Percentiles rank a stretch among this genome's conserved stretches.
Evolutionary conservation across 225 moss, liverwort and hornwort species (phyloP).

Genomic region (Pseudisothecium myosuroides): DNA sequence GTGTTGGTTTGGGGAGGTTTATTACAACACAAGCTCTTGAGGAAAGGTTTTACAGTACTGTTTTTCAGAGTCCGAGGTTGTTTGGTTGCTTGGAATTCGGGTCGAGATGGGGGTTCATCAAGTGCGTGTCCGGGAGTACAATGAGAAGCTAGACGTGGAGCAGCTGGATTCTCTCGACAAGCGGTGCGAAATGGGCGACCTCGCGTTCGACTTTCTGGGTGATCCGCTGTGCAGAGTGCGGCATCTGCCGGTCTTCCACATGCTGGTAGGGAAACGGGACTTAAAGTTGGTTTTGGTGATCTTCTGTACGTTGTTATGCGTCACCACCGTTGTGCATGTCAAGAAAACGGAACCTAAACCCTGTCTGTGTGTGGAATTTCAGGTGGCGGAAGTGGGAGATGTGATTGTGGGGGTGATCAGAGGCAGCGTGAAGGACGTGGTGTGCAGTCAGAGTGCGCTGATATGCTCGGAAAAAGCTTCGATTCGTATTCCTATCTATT

Average conservation of each 20-base stretch:
- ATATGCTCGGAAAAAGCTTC: neutral
- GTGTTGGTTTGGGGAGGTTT: neutral
- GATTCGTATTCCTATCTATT: constrained; percentile 36
- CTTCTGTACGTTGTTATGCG: too few relatives aligned
- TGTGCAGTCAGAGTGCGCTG: constrained; percentile 35
- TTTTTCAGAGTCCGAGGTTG: neutral
- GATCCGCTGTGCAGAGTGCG: constrained; percentile 92
- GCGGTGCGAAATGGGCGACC: constrained; percentile 61
- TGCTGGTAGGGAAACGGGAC: constrained; percentile 49
- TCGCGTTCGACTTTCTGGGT: constrained; percentile 68
- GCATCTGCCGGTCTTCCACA: constrained; percentile 57
- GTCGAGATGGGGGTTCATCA: neutral
- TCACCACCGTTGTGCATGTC: neutral
- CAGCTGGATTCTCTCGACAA: constrained; percentile 64
- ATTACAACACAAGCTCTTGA: neutral
- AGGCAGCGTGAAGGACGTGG: constrained; percentile 81
- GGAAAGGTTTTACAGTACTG: neutral
- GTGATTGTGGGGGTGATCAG: constrained; percentile 74
- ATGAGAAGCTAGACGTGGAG: constrained; percentile 33
- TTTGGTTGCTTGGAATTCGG: neutral
- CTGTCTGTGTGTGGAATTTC: neutral
- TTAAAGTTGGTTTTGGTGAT: neutral
- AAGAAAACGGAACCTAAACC: neutral
- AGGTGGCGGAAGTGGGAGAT: constrained; percentile 69
- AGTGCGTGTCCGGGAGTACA: constrained; percentile 17